phyloP scores from a whole-genome alignment of 768 basidiomycete species.

The Rhizopogon vinicolor region DNA sequence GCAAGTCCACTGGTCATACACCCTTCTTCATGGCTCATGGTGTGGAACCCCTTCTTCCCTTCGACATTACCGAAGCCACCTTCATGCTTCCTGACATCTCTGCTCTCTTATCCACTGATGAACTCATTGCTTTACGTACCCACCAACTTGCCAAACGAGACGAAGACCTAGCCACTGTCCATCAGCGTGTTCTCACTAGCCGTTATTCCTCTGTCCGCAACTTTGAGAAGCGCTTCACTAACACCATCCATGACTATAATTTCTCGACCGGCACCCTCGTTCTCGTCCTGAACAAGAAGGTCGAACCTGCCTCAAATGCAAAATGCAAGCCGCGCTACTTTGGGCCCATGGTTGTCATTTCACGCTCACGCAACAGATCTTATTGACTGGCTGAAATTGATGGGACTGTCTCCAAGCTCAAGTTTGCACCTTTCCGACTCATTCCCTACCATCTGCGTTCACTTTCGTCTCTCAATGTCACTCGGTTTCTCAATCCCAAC shows the following conservation, averaged over 20 bases:
- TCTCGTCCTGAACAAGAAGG: slow-evolving; percentile 21
- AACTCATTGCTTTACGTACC: slow-evolving; percentile 20
- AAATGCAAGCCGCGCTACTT: not conserved
- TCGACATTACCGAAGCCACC: slow-evolving; percentile 25
- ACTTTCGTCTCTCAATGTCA: not conserved
- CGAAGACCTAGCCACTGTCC: slow-evolving; percentile 4
- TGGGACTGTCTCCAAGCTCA: not conserved
- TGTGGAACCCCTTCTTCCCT: slow-evolving; percentile 19
- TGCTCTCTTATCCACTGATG: slow-evolving; percentile 13
- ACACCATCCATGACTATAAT: slow-evolving; percentile 18
- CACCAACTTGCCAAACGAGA: slow-evolving; percentile 18
- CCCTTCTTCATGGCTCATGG: slow-evolving; percentile 20
- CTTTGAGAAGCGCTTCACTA: slow-evolving; percentile 12
- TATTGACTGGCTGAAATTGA: not conserved
- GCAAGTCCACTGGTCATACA: slow-evolving; percentile 14
- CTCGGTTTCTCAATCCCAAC: not conserved
- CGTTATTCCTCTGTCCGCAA: not conserved
- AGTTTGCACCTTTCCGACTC: not conserved
- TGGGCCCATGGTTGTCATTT: too few species aligned
- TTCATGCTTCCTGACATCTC: slow-evolving; percentile 26
- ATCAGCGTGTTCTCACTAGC: slow-evolving; percentile 7
- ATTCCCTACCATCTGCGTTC: not conserved
- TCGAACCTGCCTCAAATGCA: slow-evolving; percentile 15
- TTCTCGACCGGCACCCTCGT: slow-evolving; percentile 24
- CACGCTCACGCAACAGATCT: too few species aligned